Evolutionary conservation across 108 stramenopile species (phyloP).

Genomic region (Cyclotella atomus): DNA sequence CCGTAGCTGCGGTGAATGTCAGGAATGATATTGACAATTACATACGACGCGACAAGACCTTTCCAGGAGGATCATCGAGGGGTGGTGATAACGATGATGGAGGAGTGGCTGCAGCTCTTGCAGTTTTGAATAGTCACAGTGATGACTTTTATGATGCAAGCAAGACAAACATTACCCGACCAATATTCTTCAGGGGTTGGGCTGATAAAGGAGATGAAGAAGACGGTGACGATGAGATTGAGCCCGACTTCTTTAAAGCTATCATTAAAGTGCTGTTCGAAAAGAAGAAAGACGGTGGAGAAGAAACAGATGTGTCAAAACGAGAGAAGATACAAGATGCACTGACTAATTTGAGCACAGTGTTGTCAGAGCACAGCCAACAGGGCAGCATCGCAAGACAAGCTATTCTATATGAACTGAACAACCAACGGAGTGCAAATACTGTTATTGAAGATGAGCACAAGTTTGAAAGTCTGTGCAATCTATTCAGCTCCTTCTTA

Average conservation of each 20-base stretch:
- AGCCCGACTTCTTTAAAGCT: slow-evolving; percentile 39
- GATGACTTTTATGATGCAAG: slow-evolving; percentile 40
- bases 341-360: slow-evolving; percentile 36
- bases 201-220: slow-evolving; percentile 31
- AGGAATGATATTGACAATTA: slow-evolving; percentile 72
- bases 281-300: neutral
- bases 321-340: slow-evolving; percentile 33
- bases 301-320: neutral
- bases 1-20: slow-evolving; percentile 61
- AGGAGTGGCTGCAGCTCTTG: slow-evolving; percentile 74
- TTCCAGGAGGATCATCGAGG: slow-evolving; percentile 51
- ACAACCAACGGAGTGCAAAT: slow-evolving; percentile 62
- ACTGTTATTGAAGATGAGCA: slow-evolving; percentile 34
- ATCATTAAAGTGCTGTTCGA: slow-evolving; percentile 34
- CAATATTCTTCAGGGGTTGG: slow-evolving; percentile 41
- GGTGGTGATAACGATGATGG: slow-evolving; percentile 82
- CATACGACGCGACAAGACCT: slow-evolving; percentile 58
- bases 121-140: slow-evolving; percentile 64
- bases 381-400: slow-evolving; percentile 47
- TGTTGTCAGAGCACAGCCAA: slow-evolving; percentile 47
- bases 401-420: slow-evolving; percentile 66
- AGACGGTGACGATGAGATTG: slow-evolving; percentile 21
- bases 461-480: slow-evolving; percentile 68
- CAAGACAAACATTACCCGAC: slow-evolving; percentile 3
- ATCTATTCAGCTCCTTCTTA: slow-evolving; percentile 62